These are phyloP conservation scores for Rheum nobile DNA, from an alignment of 148 eudicot species.

Conservation along the genomic window DNA sequence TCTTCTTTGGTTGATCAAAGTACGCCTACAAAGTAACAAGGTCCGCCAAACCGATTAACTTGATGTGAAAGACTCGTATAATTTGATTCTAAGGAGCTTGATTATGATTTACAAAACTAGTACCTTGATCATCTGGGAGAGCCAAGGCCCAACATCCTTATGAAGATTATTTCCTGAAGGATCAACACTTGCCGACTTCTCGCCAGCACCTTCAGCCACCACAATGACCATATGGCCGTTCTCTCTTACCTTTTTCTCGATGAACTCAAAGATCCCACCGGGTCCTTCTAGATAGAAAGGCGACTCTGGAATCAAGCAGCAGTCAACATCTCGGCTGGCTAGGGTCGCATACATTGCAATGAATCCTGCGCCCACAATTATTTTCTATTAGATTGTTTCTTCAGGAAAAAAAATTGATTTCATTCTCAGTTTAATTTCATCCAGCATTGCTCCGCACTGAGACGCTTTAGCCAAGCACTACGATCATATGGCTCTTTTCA, in stretches of 20 bases:
- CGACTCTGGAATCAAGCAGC: constrained; percentile 32
- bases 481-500: too few species aligned
- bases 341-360: constrained; percentile 30
- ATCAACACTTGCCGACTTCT: constrained; percentile 2
- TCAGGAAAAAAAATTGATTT: neutral
- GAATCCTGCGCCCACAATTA: neutral
- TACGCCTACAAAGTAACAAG: neutral
- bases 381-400: neutral
- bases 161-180: constrained; percentile 5
- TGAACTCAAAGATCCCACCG: constrained; percentile 25
- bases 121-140: constrained; percentile 7
- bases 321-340: constrained; percentile 32
- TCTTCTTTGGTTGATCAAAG: constrained; percentile 2
- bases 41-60: neutral
- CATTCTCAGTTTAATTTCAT: too few species aligned
- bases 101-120: neutral
- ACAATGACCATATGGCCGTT: constrained; percentile 31
- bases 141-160: constrained; percentile 1
- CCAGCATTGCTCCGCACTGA: too few species aligned
- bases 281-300: constrained; percentile 26
- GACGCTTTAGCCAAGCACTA: too few species aligned
- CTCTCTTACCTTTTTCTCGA: constrained; percentile 20
- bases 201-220: constrained; percentile 31
- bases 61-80: too few species aligned
- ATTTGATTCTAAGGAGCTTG: neutral